These are phyloP conservation scores for Chlorella sorokiniana DNA, from an alignment of 139 green algal species.

Conservation along the genomic window DNA sequence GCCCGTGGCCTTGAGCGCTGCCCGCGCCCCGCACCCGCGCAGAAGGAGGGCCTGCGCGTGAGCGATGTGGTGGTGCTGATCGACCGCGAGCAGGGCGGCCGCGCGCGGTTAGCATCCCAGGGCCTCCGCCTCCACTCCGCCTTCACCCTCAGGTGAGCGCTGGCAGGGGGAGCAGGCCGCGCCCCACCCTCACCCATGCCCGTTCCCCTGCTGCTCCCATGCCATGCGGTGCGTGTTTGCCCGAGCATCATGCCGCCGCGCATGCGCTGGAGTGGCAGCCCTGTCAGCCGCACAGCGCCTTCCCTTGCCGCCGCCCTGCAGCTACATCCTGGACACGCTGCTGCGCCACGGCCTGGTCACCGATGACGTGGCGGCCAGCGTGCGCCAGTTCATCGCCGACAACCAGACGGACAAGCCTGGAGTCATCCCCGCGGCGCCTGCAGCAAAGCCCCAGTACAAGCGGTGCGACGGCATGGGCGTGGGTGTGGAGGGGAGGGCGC, in stretches of 20 bases:
- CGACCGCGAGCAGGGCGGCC: slow-evolving; percentile 96
- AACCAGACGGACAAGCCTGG: slow-evolving; percentile 85
- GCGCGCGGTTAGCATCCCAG: slow-evolving; percentile 70
- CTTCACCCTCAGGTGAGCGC: slow-evolving; percentile 57
- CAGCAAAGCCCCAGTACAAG: slow-evolving; percentile 49
- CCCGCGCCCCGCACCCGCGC: too few species aligned
- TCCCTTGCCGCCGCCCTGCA: not conserved
- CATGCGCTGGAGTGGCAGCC: not conserved
- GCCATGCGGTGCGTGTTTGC: not conserved
- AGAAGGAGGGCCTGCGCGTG: slow-evolving; percentile 80
- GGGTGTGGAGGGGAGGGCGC: too few species aligned
- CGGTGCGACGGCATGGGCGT: slow-evolving; percentile 40
- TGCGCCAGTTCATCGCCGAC: slow-evolving; percentile 83
- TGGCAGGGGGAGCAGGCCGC: too few species aligned
- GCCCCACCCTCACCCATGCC: not conserved
- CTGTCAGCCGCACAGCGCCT: not conserved
- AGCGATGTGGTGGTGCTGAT: slow-evolving; percentile 95
- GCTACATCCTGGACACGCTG: slow-evolving; percentile 71
- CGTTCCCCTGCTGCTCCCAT: not conserved
- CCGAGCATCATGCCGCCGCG: too few species aligned
- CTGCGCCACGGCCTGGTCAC: slow-evolving; percentile 65
- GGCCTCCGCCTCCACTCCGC: slow-evolving; percentile 85
- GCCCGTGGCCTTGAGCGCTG: too few species aligned
- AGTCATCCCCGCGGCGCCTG: slow-evolving; percentile 28
- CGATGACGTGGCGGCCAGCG: slow-evolving; percentile 59